phyloP scores from a whole-genome alignment of 345 rosid genomes.

The Conringia planisiliqua region DNA sequence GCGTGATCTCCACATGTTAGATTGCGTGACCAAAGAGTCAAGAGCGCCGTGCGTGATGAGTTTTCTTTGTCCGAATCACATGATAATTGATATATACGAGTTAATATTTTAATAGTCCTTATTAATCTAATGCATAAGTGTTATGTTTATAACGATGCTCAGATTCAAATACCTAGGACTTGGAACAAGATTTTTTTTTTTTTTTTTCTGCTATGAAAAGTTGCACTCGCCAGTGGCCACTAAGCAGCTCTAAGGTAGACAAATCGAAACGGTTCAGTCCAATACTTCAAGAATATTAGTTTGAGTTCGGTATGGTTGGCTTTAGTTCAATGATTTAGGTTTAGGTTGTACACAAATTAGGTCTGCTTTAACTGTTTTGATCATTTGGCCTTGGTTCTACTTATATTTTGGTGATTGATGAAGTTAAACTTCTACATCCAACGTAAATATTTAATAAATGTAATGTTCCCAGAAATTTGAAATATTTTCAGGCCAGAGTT shows the following conservation, averaged over 20 bases:
- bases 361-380: too few relatives aligned
- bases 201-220: too few relatives aligned
- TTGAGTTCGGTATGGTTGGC: too few relatives aligned
- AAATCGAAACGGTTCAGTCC: neutral
- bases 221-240: too few relatives aligned
- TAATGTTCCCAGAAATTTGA: neutral
- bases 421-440: neutral
- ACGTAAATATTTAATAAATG: neutral
- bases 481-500: constrained; percentile 65
- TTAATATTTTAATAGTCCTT: neutral
- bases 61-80: constrained; percentile 4
- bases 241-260: too few relatives aligned
- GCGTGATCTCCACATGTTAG: constrained; percentile 17
- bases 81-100: neutral
- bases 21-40: constrained; percentile 23
- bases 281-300: too few relatives aligned
- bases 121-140: neutral
- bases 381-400: neutral
- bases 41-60: constrained; percentile 10
- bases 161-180: neutral
- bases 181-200: too few relatives aligned
- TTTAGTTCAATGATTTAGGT: too few relatives aligned
- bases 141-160: neutral
- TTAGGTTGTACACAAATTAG: too few relatives aligned
- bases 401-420: neutral